phyloP scores from a whole-genome alignment of 1,284 basidiomycete genomes.

The Ceratobasidium sp. region DNA sequence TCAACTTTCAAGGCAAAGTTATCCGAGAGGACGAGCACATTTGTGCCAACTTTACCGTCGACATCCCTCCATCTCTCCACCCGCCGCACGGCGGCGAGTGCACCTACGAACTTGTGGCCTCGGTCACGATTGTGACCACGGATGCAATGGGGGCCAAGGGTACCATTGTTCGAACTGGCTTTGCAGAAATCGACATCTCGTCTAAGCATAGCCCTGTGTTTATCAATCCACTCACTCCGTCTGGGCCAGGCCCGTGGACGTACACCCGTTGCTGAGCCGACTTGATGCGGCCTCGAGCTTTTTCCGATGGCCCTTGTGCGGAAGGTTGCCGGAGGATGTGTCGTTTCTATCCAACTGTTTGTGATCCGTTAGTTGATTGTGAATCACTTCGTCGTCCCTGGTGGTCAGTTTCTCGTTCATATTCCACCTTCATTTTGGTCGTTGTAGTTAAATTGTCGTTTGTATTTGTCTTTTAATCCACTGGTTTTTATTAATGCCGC shows the following conservation, averaged over 20 bases:
- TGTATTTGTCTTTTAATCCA: conserved; percentile 8
- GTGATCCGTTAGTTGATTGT: neutral
- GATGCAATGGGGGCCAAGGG: conserved; percentile 36
- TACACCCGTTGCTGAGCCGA: conserved; percentile 6
- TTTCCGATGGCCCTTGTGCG: neutral
- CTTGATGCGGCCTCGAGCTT: neutral
- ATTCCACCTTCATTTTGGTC: conserved; percentile 16
- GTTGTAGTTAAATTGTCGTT: neutral
- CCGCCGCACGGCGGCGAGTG: conserved; percentile 29
- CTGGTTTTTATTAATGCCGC: neutral
- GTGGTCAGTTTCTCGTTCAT: conserved; percentile 2
- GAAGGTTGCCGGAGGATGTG: neutral
- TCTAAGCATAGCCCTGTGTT: conserved; percentile 38
- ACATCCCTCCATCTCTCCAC: conserved; percentile 37
- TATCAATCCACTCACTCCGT: conserved; percentile 41
- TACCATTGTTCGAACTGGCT: conserved; percentile 33
- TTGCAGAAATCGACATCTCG: conserved; percentile 33
- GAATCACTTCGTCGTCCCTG: conserved; percentile 15
- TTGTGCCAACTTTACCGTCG: conserved; percentile 40
- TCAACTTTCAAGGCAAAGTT: conserved; percentile 38
- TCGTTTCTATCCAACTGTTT: neutral
- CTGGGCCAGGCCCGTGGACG: conserved; percentile 26
- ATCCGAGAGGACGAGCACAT: conserved; percentile 38
- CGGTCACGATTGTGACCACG: conserved; percentile 33
- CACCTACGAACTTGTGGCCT: conserved; percentile 33